Evolutionary conservation across 2,329 filamentous ascomycete species (phyloP).

Genomic region (Botrytis medusae): DNA sequence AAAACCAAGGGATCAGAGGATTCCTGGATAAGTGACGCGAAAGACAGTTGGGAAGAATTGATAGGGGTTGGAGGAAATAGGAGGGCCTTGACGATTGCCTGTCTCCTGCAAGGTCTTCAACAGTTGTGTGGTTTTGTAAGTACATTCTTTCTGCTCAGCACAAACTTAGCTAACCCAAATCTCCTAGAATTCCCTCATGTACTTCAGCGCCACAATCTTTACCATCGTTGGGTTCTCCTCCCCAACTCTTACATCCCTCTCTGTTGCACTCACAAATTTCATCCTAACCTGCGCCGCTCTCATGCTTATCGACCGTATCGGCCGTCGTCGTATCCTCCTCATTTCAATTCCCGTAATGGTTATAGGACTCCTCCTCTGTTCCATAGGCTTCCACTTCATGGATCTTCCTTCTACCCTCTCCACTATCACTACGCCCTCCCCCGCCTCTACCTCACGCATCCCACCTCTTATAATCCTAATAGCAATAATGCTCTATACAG

Average conservation of each 20-base stretch:
- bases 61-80: conserved; percentile 62
- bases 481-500: conserved; percentile 80
- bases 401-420: conserved; percentile 34
- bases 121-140: conserved; percentile 81
- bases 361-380: conserved; percentile 67
- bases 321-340: conserved; percentile 76
- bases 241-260: conserved; percentile 76
- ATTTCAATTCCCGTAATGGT: conserved; percentile 85
- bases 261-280: conserved; percentile 81
- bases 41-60: conserved; percentile 53
- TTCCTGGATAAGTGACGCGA: conserved; percentile 33
- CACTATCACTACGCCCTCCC: conserved; percentile 5
- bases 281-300: conserved; percentile 75
- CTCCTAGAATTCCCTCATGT: conserved; percentile 82
- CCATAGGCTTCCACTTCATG: conserved; percentile 68
- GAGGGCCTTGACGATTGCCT: conserved; percentile 79
- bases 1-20: conserved; percentile 26
- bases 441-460: conserved; percentile 33
- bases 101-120: conserved; percentile 81
- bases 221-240: conserved; percentile 73
- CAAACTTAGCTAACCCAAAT: conserved; percentile 17
- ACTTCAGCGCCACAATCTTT: conserved; percentile 84
- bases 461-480: conserved; percentile 62
- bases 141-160: conserved; percentile 26
- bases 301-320: conserved; percentile 74